Evolutionary conservation across 2,329 filamentous ascomycete genomes (phyloP).

Genomic region (Pseudogymnoascus sp.): DNA sequence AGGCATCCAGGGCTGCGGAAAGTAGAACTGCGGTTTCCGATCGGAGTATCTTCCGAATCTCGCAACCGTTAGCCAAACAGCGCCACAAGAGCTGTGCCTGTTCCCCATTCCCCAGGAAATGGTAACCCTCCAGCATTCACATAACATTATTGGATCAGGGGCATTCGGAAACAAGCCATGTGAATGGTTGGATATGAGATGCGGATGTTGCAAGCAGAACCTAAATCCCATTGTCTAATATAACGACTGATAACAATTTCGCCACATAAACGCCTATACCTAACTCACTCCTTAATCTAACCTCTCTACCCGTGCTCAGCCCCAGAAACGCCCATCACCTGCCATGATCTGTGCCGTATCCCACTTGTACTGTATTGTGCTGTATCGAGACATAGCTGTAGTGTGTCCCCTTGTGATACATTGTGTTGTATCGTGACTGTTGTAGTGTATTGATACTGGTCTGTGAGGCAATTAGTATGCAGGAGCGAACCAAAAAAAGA

Average conservation of each 20-base stretch:
- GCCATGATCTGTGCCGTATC: background rate
- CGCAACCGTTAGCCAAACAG: background rate
- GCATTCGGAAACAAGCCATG: background rate
- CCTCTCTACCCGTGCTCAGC: background rate
- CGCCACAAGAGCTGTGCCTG: background rate
- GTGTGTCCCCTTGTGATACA: background rate
- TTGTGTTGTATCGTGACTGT: background rate
- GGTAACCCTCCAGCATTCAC: background rate
- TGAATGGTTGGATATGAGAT: background rate
- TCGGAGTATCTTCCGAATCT: background rate
- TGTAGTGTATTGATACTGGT: background rate
- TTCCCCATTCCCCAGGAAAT: background rate
- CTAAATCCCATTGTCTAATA: background rate
- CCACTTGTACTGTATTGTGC: background rate
- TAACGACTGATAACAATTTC: background rate
- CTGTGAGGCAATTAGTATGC: background rate
- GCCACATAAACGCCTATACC: background rate
- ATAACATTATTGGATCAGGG: background rate
- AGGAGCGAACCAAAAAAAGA: background rate
- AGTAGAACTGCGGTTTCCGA: background rate
- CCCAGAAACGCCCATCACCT: background rate
- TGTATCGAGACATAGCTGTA: background rate
- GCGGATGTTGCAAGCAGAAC: background rate
- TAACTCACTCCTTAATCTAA: background rate
- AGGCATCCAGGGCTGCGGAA: background rate